These are phyloP conservation scores for Rheum nobile DNA, from an alignment of 148 eudicot genomes.

Conservation along the genomic window DNA sequence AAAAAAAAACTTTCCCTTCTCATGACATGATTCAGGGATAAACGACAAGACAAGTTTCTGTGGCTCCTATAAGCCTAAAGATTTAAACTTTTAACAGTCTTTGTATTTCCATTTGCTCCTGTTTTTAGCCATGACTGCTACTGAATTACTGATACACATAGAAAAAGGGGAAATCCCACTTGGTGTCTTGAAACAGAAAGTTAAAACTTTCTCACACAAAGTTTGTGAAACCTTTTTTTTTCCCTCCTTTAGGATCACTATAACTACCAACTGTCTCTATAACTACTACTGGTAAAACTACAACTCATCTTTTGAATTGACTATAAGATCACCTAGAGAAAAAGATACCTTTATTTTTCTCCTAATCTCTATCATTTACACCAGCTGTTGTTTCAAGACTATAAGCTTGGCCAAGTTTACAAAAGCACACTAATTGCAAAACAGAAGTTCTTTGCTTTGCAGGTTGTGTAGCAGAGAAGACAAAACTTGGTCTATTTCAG, in stretches of 20 bases:
- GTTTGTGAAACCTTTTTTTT: conserved; percentile 1
- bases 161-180: neutral
- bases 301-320: neutral
- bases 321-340: neutral
- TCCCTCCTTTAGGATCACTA: neutral
- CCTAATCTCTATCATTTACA: too few relatives aligned
- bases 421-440: neutral
- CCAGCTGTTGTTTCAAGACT: neutral
- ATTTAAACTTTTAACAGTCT: neutral
- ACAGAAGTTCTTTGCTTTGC: neutral
- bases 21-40: neutral
- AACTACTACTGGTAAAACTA: conserved; percentile 1
- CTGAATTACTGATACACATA: neutral
- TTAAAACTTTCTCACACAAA: conserved; percentile 4
- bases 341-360: neutral
- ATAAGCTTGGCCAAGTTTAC: neutral
- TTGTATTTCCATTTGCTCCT: neutral
- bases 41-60: neutral
- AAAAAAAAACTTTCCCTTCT: neutral
- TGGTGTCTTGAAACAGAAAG: conserved; percentile 2
- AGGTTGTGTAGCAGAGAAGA: neutral
- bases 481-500: neutral
- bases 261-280: conserved; percentile 7
- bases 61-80: conserved; percentile 5
- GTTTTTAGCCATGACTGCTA: neutral